Base-by-base conservation (phyloP, 1,284 basidiomycete genomes). In the Ganoderma meredithae region DNA sequence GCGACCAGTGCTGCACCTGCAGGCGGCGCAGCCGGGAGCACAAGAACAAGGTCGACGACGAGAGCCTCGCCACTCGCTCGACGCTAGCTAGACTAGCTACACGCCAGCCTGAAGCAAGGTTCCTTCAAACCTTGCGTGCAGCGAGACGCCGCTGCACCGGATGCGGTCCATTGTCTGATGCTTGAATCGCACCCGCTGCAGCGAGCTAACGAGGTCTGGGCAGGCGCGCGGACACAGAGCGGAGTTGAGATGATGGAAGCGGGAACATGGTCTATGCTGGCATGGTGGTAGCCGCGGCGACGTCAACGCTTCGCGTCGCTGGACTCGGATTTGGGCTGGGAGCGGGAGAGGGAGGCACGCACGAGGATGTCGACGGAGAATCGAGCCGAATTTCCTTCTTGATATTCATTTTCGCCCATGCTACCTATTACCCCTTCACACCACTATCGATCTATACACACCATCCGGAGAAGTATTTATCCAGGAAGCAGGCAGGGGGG, bases 231-330 rank as follows among this genome's bases (percentile, higher is more conserved):
- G 58, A 60, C 40, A 3, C 39, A 39, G 58, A 60, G 58, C 58
- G 58, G 58, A 60, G 58, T 60, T 60, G 58, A 41, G n/a, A 43
- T 60, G 58, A 60, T 60, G 22, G 58, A 60, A 60, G 7, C 55
- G 15, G 53, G 31, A 55, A 55, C 56, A 19, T 22, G 36, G 56
- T 36, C 56, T 6, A 58, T 36, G 47, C 22, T 49, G 22, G 10
- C 22, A 52, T 36, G 22, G 47, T 25, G 9, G 10, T 12, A 52
- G 47, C 47, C 47, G 47, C 47, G 47, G 47, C 47, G 47, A 52
- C 47, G 47, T 52, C 22, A 10, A 52, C 47, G 47, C 22, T 52
- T 52, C 47, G 47, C 47, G 25, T 52, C 47, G 47, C 47, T 52
- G 22, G 47, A 52, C 47, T 49, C n/a, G 12, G 47, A 52, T 6